Evolutionary conservation across 495 filamentous ascomycete species (phyloP), one percentile per base, ranked within the genome.

Genomic region (Terfezia boudieri): DNA sequence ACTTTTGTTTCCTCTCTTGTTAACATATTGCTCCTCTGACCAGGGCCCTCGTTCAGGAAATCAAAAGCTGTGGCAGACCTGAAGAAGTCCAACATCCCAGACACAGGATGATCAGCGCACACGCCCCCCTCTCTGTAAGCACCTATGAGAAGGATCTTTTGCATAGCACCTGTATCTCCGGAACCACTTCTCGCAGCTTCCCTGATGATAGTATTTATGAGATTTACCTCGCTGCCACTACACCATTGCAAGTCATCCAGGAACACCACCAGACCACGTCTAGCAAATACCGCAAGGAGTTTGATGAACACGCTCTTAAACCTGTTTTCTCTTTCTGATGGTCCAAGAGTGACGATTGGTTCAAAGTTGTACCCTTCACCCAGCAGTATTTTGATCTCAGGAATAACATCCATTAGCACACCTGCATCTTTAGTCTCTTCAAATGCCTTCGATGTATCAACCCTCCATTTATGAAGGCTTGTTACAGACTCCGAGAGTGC

Each of bases 211-310:
- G 57, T 63, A 20, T 60, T 52, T 36, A 65, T 65, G 9, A 65
- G 49, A 50, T 55, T 64, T 41, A 65, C 37, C 53, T 65, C 62
- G 50, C 43, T 57, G 43, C 59, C 56, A 22, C 62, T 64, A 38
- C 62, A 65, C 62, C 62, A 65, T 14, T 65, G 62, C 36, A 65
- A 51, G 53, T 65, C 62, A 9, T 65, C 62, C 35, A 65, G 55
- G 54, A 65, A 65, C 17, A 65, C 32, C 26, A 65, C 62, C 9
- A 65, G 51, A 9, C 62, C 62, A 41, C 58, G 61, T 49, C 62
- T 56, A 37, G 62, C 62, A 54, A 65, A 64, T 17, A 64, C 57
- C 26, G 62, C 59, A 17, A 65, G 37, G 36, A 65, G 60, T 50
- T 62, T 54, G 1, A 62, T 62, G 22, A 65, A 62, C 51, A 58